Conservation (phyloP, 1,284 basidiomycete genomes). For the Austroboletus olivaceoglutinosus region DNA sequence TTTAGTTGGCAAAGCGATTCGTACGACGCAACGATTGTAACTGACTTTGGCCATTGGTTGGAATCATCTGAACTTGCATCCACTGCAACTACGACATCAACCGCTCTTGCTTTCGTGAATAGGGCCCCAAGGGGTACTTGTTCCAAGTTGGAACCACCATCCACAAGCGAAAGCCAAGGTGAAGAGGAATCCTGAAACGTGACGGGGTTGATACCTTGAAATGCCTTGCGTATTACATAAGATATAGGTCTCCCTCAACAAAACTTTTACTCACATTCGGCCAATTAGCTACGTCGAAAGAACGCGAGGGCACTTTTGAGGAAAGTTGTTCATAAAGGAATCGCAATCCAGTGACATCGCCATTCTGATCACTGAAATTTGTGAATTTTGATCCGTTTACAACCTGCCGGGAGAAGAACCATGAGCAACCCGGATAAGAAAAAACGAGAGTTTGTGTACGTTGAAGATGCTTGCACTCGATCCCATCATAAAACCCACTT, state of each 20-base stretch:
- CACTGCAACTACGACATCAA: slow-evolving; percentile 71
- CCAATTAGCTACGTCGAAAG: slow-evolving; percentile 66
- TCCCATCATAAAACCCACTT: slow-evolving; percentile 65
- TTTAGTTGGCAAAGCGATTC: slow-evolving; percentile 1
- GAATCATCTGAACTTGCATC: slow-evolving; percentile 64
- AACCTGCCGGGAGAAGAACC: slow-evolving; percentile 40
- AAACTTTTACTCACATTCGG: slow-evolving; percentile 44
- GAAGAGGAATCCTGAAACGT: slow-evolving; percentile 50
- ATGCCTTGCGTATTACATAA: slow-evolving; percentile 37
- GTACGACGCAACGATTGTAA: slow-evolving; percentile 5
- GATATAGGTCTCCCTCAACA: neutral
- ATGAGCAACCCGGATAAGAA: neutral
- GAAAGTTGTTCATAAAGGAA: slow-evolving; percentile 47
- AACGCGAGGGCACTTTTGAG: slow-evolving; percentile 47
- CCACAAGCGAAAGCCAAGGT: slow-evolving; percentile 56
- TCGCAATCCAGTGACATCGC: slow-evolving; percentile 41
- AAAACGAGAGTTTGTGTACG: slow-evolving; percentile 33
- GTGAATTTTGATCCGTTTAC: slow-evolving; percentile 44
- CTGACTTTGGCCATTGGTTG: slow-evolving; percentile 67
- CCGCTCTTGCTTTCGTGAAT: slow-evolving; percentile 56
- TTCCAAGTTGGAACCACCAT: slow-evolving; percentile 59
- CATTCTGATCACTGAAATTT: slow-evolving; percentile 27
- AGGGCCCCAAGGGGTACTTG: slow-evolving; percentile 66
- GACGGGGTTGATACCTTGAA: slow-evolving; percentile 45
- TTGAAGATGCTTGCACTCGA: slow-evolving; percentile 64